These are phyloP conservation scores for Scleromitrula shiraiana DNA, from an alignment of 2,329 filamentous ascomycete genomes.

Conservation along the genomic window DNA sequence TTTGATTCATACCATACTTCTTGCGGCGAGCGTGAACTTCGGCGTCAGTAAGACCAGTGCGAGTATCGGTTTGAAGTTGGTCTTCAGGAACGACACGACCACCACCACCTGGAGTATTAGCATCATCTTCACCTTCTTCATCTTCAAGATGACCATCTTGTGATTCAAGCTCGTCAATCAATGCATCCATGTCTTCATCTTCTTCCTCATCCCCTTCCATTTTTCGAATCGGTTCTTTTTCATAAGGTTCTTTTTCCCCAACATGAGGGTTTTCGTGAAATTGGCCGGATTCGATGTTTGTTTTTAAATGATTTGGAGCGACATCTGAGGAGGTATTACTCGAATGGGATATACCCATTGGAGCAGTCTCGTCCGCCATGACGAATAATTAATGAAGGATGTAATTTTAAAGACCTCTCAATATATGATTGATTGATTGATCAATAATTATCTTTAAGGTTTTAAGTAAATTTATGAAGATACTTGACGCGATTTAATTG, in stretches of 20 bases:
- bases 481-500: neutral
- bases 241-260: conserved; percentile 31
- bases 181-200: conserved; percentile 75
- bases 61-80: conserved; percentile 68
- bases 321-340: conserved; percentile 14
- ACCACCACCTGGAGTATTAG: conserved; percentile 41
- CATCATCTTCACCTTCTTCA: conserved; percentile 48
- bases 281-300: conserved; percentile 55
- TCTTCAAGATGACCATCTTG: conserved; percentile 63
- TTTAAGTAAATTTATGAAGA: neutral
- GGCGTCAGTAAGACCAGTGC: conserved; percentile 60
- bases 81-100: conserved; percentile 63
- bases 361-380: conserved; percentile 19
- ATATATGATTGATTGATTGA: too few relatives aligned
- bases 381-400: conserved; percentile 6
- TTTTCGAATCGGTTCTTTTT: conserved; percentile 27
- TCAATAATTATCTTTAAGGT: too few relatives aligned
- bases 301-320: conserved; percentile 39
- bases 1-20: conserved; percentile 78
- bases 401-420: too few relatives aligned
- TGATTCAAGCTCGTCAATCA: conserved; percentile 82
- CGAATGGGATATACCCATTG: conserved; percentile 14
- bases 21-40: conserved; percentile 58
- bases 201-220: conserved; percentile 54
- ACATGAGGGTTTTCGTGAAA: conserved; percentile 52